Conservation (phyloP, 2,329 filamentous ascomycete species). For the Talaromyces amestolkiae region DNA sequence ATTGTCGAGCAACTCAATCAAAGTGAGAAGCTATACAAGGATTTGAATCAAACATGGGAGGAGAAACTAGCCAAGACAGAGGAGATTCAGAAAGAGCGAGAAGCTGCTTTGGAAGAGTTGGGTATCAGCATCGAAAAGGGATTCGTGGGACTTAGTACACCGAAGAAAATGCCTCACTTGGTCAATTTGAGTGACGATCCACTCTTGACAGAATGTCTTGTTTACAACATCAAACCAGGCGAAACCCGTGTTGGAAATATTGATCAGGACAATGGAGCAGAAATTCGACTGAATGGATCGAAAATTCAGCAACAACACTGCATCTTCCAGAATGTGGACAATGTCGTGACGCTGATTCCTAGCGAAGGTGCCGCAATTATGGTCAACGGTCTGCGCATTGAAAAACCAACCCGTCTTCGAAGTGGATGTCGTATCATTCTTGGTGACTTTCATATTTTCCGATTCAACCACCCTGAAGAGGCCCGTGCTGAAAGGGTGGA, state of each 20-base stretch:
- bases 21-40: constrained; percentile 91
- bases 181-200: constrained; percentile 97
- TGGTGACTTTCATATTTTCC: constrained; percentile 97
- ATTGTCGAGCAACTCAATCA: constrained; percentile 95
- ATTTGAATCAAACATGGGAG: constrained; percentile 98
- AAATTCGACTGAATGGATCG: constrained; percentile 90
- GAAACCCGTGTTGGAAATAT: constrained; percentile 93
- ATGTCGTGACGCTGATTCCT: constrained; percentile 86
- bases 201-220: constrained; percentile 87
- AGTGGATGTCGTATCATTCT: constrained; percentile 94
- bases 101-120: constrained; percentile 89
- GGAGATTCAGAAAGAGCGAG: constrained; percentile 94
- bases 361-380: constrained; percentile 93
- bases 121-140: constrained; percentile 99
- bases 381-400: constrained; percentile 91
- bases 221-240: constrained; percentile 97
- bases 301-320: constrained; percentile 92
- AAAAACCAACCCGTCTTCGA: constrained; percentile 78
- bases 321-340: constrained; percentile 88
- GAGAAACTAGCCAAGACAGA: constrained; percentile 93
- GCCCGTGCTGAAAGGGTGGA: constrained; percentile 88
- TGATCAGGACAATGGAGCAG: constrained; percentile 75
- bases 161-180: constrained; percentile 98
- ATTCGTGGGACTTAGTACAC: constrained; percentile 89
- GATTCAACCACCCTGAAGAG: constrained; percentile 97